Conservation (phyloP, 371 early-diverging fungal species). For the Mucor racemosus region DNA sequence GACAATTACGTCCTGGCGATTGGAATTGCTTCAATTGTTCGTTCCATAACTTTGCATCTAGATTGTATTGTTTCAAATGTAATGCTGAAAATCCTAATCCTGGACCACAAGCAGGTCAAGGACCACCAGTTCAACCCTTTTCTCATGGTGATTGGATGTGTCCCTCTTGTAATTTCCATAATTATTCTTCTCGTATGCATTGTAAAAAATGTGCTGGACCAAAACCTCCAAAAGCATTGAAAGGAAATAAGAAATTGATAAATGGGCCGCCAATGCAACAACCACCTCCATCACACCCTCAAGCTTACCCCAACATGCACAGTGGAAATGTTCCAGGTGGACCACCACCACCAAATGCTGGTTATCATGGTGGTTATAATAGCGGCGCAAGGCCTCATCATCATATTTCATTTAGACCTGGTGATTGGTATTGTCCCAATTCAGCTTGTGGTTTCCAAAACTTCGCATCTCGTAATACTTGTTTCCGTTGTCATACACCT, state of each 20-base stretch:
- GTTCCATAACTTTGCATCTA: constrained; percentile 77
- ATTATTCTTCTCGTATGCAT: constrained; percentile 56
- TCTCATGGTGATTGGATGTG: constrained; percentile 59
- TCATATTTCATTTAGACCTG: constrained; percentile 57
- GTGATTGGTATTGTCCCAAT: constrained; percentile 80
- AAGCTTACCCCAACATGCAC: background rate
- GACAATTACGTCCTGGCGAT: constrained; percentile 67
- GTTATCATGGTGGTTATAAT: constrained; percentile 28
- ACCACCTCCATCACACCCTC: constrained; percentile 7
- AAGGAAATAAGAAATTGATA: background rate
- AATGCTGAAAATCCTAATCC: constrained; percentile 57
- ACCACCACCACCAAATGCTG: constrained; percentile 11
- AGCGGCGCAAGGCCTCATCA: constrained; percentile 28
- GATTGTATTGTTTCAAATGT: constrained; percentile 75
- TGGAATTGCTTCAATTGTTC: constrained; percentile 79
- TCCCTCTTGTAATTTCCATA: constrained; percentile 59
- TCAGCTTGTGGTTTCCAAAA: constrained; percentile 74
- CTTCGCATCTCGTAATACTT: constrained; percentile 71
- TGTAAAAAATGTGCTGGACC: constrained; percentile 46
- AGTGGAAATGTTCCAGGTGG: constrained; percentile 1
- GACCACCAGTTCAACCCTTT: constrained; percentile 27
- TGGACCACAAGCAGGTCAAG: constrained; percentile 24
- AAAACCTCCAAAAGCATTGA: constrained; percentile 26
- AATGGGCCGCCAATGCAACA: background rate
- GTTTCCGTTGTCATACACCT: constrained; percentile 63